phyloP scores from a whole-genome alignment of 495 filamentous ascomycete genomes.

The Evansstolkia leycettana region DNA sequence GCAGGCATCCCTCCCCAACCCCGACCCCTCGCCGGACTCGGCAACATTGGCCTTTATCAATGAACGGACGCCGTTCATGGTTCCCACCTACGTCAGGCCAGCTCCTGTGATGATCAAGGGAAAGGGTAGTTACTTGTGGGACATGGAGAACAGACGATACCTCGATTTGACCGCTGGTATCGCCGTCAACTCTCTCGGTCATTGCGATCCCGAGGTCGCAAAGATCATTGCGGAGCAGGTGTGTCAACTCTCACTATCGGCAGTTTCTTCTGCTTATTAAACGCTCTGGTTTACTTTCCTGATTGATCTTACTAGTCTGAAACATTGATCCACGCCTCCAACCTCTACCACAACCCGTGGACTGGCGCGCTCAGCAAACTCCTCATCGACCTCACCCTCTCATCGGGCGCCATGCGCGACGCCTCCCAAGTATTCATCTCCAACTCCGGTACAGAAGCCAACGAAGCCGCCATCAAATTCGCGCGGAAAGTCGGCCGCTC shows the following conservation, averaged over 20 bases:
- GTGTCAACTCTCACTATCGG: constrained; percentile 2
- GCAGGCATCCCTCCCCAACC: constrained; percentile 53
- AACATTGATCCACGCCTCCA: constrained; percentile 78
- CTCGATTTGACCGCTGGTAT: constrained; percentile 94
- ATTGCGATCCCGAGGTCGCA: constrained; percentile 63
- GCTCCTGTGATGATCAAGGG: constrained; percentile 79
- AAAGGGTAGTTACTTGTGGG: constrained; percentile 76
- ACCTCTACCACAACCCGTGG: constrained; percentile 94
- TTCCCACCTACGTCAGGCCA: constrained; percentile 89
- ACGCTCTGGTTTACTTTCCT: neutral
- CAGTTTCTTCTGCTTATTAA: neutral
- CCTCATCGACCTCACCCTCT: constrained; percentile 66
- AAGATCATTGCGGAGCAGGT: constrained; percentile 67
- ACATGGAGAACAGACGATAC: constrained; percentile 78
- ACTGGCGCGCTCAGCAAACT: constrained; percentile 73
- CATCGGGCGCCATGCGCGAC: constrained; percentile 66
- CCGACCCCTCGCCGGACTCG: constrained; percentile 72
- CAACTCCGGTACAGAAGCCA: constrained; percentile 91
- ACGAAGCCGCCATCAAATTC: constrained; percentile 97
- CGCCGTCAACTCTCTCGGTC: constrained; percentile 86
- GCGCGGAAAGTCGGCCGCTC: constrained; percentile 78
- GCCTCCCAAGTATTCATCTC: constrained; percentile 81
- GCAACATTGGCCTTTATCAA: constrained; percentile 58
- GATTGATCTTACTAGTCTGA: constrained; percentile 41
- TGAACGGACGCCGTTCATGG: constrained; percentile 73